These are phyloP conservation scores for Penicillium taxi DNA, from an alignment of 495 filamentous ascomycete species.

Conservation along the genomic window DNA sequence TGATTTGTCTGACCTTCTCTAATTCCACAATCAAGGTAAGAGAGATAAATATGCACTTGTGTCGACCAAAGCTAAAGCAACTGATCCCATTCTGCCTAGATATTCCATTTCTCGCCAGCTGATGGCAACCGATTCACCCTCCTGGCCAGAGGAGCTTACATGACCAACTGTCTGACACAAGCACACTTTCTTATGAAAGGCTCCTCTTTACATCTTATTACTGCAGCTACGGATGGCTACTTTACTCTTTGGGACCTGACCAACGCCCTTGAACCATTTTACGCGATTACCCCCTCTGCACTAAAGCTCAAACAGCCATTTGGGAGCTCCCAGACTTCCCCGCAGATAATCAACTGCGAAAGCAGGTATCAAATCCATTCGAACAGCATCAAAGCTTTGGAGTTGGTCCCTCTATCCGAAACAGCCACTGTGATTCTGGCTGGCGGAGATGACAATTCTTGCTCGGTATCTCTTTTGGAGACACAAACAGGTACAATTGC, in stretches of 20 bases:
- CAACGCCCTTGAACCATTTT: slow-evolving; percentile 23
- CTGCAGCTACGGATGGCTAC: slow-evolving; percentile 57
- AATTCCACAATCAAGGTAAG: slow-evolving; percentile 64
- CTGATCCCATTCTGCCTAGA: slow-evolving; percentile 24
- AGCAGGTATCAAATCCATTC: slow-evolving; percentile 55
- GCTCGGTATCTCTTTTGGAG: slow-evolving; percentile 49
- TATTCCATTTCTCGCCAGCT: slow-evolving; percentile 50
- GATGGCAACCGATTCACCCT: slow-evolving; percentile 42
- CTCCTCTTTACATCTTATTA: slow-evolving; percentile 36
- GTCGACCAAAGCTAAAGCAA: too few relatives aligned
- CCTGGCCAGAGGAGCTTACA: slow-evolving; percentile 54
- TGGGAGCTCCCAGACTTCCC: slow-evolving; percentile 6
- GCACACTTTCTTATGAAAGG: slow-evolving; percentile 41
- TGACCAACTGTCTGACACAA: slow-evolving; percentile 73
- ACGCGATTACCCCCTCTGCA: slow-evolving; percentile 16
- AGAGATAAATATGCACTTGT: too few relatives aligned
- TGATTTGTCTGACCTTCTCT: slow-evolving; percentile 63
- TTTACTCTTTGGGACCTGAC: slow-evolving; percentile 48
- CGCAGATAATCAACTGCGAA: slow-evolving; percentile 25
- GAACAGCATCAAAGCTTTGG: slow-evolving; percentile 59
- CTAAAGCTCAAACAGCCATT: slow-evolving; percentile 17
- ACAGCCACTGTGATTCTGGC: slow-evolving; percentile 50
- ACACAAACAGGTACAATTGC: slow-evolving; percentile 5
- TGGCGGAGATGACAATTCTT: slow-evolving; percentile 77
- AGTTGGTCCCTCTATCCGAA: slow-evolving; percentile 25